A percentile compares a stretch with the other conserved stretches of the same genome.
These are phyloP conservation scores for Ilex paraguariensis DNA, from an alignment of 305 asterid species.

Conservation along the genomic window DNA sequence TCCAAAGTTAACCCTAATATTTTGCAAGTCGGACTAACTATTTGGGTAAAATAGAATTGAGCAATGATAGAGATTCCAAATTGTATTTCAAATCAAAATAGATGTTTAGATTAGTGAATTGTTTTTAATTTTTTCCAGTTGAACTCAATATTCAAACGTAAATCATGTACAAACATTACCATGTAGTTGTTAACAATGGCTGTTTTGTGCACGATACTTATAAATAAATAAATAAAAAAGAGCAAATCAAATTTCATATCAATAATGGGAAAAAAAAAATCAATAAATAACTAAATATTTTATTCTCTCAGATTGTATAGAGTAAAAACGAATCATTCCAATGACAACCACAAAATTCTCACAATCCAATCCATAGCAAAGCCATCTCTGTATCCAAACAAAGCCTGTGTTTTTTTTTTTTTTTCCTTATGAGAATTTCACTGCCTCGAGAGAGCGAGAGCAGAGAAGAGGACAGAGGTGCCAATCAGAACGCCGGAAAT, in stretches of 20 bases:
- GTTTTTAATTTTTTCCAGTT: too few relatives aligned
- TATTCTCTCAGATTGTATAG: not conserved
- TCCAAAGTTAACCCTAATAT: too few relatives aligned
- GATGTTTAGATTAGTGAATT: too few relatives aligned
- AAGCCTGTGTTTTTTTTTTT: not conserved
- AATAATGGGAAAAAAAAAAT: not conserved
- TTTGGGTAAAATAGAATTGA: too few relatives aligned
- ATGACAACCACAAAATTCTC: not conserved
- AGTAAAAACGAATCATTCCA: not conserved
- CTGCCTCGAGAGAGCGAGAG: constrained; percentile 16
- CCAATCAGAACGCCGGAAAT: constrained; percentile 14
- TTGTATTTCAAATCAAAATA: too few relatives aligned
- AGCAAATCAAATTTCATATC: not conserved
- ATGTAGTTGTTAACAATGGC: too few relatives aligned
- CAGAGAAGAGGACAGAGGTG: constrained; percentile 19
- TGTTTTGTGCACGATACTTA: too few relatives aligned
- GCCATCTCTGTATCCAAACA: not conserved
- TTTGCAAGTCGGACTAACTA: too few relatives aligned
- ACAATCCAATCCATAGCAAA: not conserved
- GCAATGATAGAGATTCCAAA: too few relatives aligned
- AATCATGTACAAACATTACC: too few relatives aligned
- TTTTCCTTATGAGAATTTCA: not conserved
- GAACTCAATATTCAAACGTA: too few relatives aligned
- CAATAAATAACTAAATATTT: not conserved
- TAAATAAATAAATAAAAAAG: too few relatives aligned